Conservation (phyloP, 2,329 filamentous ascomycete genomes). For the Pyrenochaeta sp. region DNA sequence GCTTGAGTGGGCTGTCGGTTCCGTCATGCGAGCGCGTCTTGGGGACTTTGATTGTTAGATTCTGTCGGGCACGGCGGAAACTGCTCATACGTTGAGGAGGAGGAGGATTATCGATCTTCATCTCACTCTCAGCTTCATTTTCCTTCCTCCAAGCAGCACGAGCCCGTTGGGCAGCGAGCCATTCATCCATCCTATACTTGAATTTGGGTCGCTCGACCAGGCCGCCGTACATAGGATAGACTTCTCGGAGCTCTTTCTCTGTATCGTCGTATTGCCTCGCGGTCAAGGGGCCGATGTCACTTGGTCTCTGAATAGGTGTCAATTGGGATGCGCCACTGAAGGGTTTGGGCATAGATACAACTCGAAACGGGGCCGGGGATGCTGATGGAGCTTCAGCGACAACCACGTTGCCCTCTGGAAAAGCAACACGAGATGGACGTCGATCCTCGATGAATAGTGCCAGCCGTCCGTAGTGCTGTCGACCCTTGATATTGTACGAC, state of each 20-base stretch:
- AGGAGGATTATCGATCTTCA: constrained; percentile 11
- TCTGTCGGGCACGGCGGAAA: constrained; percentile 2
- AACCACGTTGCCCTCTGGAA: constrained; percentile 37
- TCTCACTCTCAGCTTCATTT: constrained; percentile 12
- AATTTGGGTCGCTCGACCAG: constrained; percentile 41
- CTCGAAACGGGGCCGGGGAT: constrained; percentile 31
- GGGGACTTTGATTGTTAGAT: not conserved
- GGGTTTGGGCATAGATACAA: constrained; percentile 24
- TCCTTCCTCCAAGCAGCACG: constrained; percentile 24
- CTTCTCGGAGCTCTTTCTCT: constrained; percentile 36
- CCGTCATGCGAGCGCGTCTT: constrained; percentile 2
- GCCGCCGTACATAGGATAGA: constrained; percentile 41
- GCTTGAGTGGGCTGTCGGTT: constrained; percentile 25
- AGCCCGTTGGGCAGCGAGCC: constrained; percentile 32
- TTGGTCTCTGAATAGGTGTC: constrained; percentile 1
- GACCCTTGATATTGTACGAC: constrained; percentile 35
- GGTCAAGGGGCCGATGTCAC: constrained; percentile 11
- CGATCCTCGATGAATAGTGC: constrained; percentile 39
- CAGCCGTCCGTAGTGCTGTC: constrained; percentile 39
- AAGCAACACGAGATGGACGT: constrained; percentile 38
- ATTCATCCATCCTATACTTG: constrained; percentile 37
- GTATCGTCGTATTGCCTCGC: constrained; percentile 32
- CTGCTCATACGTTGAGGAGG: constrained; percentile 3
- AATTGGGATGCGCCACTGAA: not conserved
- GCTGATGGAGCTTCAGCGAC: constrained; percentile 12